Evolutionary conservation across 805 yeast genomes (phyloP).

Genomic region (Kregervanrija pseudodelftensis): DNA sequence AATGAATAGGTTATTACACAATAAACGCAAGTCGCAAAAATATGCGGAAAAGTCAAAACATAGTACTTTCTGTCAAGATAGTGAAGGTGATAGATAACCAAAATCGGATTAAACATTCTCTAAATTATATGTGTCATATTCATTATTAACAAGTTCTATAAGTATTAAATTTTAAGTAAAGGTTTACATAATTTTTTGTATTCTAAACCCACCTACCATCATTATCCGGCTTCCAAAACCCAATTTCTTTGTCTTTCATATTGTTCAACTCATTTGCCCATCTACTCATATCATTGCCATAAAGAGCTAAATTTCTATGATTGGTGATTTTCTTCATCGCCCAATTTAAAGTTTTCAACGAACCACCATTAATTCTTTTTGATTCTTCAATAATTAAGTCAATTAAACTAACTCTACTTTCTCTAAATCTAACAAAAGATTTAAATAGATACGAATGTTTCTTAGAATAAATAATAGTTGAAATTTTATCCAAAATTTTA

Average conservation of each 20-base stretch:
- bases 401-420: constrained; percentile 13
- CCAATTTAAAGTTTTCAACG: constrained; percentile 18
- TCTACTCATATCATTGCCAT: constrained; percentile 8
- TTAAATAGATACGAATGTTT: constrained; percentile 9
- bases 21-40: too few species aligned
- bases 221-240: constrained; percentile 20
- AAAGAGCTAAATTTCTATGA: constrained; percentile 6
- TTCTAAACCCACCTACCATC: constrained; percentile 2
- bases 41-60: too few species aligned
- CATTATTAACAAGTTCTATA: too few species aligned
- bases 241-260: constrained; percentile 16
- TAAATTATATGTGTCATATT: too few species aligned
- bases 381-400: constrained; percentile 19
- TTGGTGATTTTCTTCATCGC: constrained; percentile 18
- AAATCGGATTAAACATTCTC: too few species aligned
- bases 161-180: too few species aligned
- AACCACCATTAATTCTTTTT: constrained; percentile 13
- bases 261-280: constrained; percentile 17
- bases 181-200: too few species aligned
- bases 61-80: too few species aligned
- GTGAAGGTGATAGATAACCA: too few species aligned
- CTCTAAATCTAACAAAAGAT: constrained; percentile 10
- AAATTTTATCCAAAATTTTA: constrained; percentile 19
- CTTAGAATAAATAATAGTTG: constrained; percentile 13
- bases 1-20: too few species aligned